Evolutionary conservation across 352 stramenopile genomes (phyloP).

Genomic region (Pythium aquatile): DNA sequence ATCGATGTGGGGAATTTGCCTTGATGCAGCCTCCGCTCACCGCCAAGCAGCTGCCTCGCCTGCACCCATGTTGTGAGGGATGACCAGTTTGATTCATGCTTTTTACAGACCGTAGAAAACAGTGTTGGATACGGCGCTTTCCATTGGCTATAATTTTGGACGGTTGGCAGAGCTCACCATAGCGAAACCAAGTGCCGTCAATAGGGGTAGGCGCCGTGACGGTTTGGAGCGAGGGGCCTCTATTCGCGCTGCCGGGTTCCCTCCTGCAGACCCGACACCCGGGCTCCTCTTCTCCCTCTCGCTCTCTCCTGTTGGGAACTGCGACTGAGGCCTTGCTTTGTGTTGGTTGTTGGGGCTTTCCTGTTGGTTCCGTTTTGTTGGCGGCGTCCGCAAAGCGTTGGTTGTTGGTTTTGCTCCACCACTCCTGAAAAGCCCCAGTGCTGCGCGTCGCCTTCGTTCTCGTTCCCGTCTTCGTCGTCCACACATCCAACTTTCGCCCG

Average conservation of each 20-base stretch:
- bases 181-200: constrained; percentile 21
- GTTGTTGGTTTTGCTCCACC: constrained; percentile 13
- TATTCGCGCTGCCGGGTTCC: constrained; percentile 16
- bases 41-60: background rate
- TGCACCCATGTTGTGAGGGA: no score
- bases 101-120: constrained; percentile 1
- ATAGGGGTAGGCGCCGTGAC: constrained; percentile 19
- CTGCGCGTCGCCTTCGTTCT: constrained; percentile 5
- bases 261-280: background rate
- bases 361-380: constrained; percentile 23
- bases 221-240: constrained; percentile 14
- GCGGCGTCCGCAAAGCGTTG: constrained; percentile 5
- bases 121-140: constrained; percentile 15
- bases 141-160: constrained; percentile 28
- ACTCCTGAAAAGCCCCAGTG: constrained; percentile 30
- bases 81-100: background rate
- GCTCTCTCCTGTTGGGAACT: background rate
- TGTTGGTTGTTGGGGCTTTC: constrained; percentile 21
- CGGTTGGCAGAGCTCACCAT: constrained; percentile 11
- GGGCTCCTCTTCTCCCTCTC: constrained; percentile 7
- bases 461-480: background rate
- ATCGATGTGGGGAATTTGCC: no score
- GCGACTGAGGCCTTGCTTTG: constrained; percentile 10
- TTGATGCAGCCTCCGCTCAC: background rate
- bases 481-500: background rate